These are phyloP conservation scores for Castanopsis chinensis DNA, from an alignment of 306 rosid genomes.

Conservation along the genomic window DNA sequence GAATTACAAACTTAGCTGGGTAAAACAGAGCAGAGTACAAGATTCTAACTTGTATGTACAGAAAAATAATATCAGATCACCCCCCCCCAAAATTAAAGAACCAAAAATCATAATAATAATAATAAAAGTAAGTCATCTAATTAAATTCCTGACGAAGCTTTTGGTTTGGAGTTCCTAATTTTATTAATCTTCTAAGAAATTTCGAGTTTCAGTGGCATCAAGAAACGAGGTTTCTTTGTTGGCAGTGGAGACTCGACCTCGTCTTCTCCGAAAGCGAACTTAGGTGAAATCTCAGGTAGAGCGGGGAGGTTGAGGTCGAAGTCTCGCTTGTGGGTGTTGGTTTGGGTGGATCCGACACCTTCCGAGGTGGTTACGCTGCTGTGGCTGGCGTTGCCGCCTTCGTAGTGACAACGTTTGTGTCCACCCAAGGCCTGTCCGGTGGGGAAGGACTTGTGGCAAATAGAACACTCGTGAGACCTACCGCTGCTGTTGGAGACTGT, in stretches of 20 bases:
- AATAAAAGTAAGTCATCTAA: background rate
- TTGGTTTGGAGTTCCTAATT: background rate
- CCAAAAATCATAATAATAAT: background rate
- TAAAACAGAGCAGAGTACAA: slow-evolving; percentile 2
- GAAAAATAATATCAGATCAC: slow-evolving; percentile 14
- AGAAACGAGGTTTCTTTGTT: slow-evolving; percentile 60
- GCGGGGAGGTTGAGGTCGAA: slow-evolving; percentile 93
- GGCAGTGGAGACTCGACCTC: slow-evolving; percentile 94
- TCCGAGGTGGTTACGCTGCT: slow-evolving; percentile 68
- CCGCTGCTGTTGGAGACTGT: slow-evolving; percentile 44
- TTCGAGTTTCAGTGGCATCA: slow-evolving; percentile 46
- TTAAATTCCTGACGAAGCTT: background rate
- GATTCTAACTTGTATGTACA: slow-evolving; percentile 30
- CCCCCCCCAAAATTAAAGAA: background rate
- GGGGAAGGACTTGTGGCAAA: slow-evolving; percentile 88
- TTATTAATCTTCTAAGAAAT: slow-evolving; percentile 21
- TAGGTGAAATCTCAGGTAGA: slow-evolving; percentile 57
- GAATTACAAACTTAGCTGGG: slow-evolving; percentile 29
- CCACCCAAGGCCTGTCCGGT: slow-evolving; percentile 98
- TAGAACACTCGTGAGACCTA: slow-evolving; percentile 75
- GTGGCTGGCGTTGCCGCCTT: slow-evolving; percentile 38
- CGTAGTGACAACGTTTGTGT: slow-evolving; percentile 99
- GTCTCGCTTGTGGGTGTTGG: slow-evolving; percentile 46
- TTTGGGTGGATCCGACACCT: slow-evolving; percentile 80
- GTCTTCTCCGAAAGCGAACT: slow-evolving; percentile 53